Conservation (phyloP, 2,329 filamentous ascomycete species). For the Emergomyces africanus region DNA sequence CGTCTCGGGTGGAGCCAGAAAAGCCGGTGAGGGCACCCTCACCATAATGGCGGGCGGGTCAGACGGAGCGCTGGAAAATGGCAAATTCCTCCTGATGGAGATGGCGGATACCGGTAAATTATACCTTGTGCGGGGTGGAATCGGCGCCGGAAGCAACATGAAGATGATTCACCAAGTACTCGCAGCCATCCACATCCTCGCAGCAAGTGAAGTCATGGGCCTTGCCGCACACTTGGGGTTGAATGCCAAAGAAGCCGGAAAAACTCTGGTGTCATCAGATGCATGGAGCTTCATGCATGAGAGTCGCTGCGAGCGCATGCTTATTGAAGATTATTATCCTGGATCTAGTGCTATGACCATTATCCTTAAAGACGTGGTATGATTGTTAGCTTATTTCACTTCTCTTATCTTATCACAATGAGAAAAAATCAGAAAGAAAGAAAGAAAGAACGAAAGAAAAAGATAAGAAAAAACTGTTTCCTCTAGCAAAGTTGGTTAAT, state of each 20-base stretch:
- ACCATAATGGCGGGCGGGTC: conserved; percentile 61
- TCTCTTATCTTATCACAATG: background rate
- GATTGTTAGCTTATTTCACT: conserved; percentile 5
- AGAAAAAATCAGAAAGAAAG: too few relatives aligned
- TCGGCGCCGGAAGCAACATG: conserved; percentile 49
- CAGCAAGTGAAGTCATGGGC: conserved; percentile 47
- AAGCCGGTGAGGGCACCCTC: conserved; percentile 58
- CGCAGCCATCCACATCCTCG: conserved; percentile 50
- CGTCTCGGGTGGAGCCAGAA: conserved; percentile 56
- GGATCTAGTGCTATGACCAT: conserved; percentile 48
- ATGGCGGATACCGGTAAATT: conserved; percentile 49
- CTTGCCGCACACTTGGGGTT: conserved; percentile 46
- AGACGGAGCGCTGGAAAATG: conserved; percentile 44
- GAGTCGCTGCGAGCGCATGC: conserved; percentile 44
- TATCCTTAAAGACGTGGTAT: conserved; percentile 45
- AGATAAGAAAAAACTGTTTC: background rate
- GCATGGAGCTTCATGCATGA: conserved; percentile 52
- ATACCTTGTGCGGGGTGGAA: conserved; percentile 47
- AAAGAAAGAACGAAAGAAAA: too few relatives aligned
- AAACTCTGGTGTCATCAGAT: conserved; percentile 35
- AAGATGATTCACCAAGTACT: conserved; percentile 54
- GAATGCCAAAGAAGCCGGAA: conserved; percentile 32
- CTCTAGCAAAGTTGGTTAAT: background rate
- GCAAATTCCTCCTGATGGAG: conserved; percentile 46
- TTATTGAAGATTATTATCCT: conserved; percentile 40